Evolutionary conservation across 2,329 filamentous ascomycete species (phyloP).

Genomic region (Fusarium azukiicola): DNA sequence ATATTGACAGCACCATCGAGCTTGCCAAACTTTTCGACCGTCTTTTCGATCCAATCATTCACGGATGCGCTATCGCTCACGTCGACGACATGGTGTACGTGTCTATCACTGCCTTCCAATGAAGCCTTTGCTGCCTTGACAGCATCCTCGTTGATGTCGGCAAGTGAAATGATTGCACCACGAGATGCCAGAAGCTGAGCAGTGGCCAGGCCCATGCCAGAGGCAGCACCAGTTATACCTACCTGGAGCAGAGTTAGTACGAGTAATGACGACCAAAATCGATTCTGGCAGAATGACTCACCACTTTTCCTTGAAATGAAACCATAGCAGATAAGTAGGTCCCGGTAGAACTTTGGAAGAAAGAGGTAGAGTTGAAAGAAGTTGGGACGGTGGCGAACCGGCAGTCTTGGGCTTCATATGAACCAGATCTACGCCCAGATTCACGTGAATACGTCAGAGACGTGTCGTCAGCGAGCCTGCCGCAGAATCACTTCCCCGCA

Average conservation of each 20-base stretch:
- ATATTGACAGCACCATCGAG: slow-evolving; percentile 69
- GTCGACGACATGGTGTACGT: slow-evolving; percentile 34
- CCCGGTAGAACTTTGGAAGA: background rate
- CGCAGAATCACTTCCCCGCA: background rate
- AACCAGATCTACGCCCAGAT: background rate
- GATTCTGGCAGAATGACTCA: background rate
- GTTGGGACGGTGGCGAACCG: background rate
- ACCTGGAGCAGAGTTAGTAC: slow-evolving; percentile 22
- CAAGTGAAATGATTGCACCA: slow-evolving; percentile 47
- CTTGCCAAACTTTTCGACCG: slow-evolving; percentile 58
- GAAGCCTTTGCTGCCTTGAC: slow-evolving; percentile 14
- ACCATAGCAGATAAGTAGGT: background rate
- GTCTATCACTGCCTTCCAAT: background rate
- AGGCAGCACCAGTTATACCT: slow-evolving; percentile 47
- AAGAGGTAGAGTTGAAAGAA: background rate
- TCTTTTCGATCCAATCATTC: slow-evolving; percentile 56
- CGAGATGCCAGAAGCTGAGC: slow-evolving; percentile 44
- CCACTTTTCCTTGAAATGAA: slow-evolving; percentile 24
- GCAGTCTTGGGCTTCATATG: background rate
- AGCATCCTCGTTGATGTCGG: slow-evolving; percentile 43
- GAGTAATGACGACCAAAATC: too few species aligned
- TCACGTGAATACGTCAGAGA: background rate
- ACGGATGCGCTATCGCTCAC: slow-evolving; percentile 40
- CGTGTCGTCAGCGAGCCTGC: background rate
- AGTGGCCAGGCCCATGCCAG: slow-evolving; percentile 48